phyloP scores from a whole-genome alignment of 371 early-diverging fungal species.

The Mortierella sp. region DNA sequence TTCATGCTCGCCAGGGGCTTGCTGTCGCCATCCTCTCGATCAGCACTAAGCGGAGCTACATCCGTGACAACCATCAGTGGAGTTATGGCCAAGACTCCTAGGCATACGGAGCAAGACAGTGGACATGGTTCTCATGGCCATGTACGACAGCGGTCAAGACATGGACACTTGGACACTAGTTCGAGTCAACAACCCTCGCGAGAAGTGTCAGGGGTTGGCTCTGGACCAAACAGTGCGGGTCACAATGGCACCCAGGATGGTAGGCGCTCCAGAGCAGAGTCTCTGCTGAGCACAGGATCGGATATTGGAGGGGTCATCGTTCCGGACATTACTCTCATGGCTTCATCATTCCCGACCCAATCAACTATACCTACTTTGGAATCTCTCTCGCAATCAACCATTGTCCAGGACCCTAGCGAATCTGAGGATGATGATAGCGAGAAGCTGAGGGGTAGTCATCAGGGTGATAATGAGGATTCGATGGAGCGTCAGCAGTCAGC shows the following conservation, averaged over 20 bases:
- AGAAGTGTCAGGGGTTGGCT: conserved; percentile 15
- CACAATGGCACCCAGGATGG: conserved; percentile 30
- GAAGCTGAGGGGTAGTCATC: not conserved
- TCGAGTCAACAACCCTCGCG: conserved; percentile 17
- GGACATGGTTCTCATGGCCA: conserved; percentile 16
- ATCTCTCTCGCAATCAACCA: conserved; percentile 3
- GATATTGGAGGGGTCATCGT: conserved; percentile 48
- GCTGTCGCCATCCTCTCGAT: conserved; percentile 30
- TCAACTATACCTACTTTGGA: conserved; percentile 21
- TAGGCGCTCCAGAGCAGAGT: conserved; percentile 45
- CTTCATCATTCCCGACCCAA: conserved; percentile 40
- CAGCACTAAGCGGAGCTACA: not conserved
- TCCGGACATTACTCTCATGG: conserved; percentile 45
- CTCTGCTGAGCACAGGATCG: conserved; percentile 45
- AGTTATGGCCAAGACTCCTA: conserved; percentile 13
- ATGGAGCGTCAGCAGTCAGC: conserved; percentile 9
- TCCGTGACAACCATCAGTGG: conserved; percentile 2
- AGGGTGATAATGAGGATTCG: not conserved
- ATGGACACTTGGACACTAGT: conserved; percentile 38
- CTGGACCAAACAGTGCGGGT: conserved; percentile 44
- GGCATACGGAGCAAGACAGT: conserved; percentile 12
- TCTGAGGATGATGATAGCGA: conserved; percentile 2
- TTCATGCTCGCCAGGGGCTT: conserved; percentile 37
- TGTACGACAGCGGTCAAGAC: conserved; percentile 31
- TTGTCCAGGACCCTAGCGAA: not conserved